Percentiles rank a stretch among this genome's conserved stretches.
These are phyloP conservation scores for Nakazawaea wyomingensis DNA, from an alignment of 805 yeast species.

Conservation along the genomic window DNA sequence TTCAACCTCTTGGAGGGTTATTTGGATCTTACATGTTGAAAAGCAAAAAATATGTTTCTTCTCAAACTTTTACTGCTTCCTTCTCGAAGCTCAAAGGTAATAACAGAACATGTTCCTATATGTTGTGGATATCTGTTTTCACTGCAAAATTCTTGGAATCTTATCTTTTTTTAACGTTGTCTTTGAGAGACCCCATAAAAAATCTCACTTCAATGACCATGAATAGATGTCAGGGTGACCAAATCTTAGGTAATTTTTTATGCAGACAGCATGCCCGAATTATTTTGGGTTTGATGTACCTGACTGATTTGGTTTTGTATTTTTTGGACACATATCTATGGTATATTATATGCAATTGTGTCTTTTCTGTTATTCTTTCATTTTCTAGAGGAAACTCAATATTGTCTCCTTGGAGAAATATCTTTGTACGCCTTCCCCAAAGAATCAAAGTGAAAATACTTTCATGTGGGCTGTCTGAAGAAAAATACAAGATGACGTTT, in stretches of 20 bases:
- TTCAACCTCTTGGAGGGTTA: slow-evolving; percentile 31
- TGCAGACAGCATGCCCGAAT: slow-evolving; percentile 39
- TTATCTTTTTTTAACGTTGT: slow-evolving; percentile 47
- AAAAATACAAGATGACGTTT: slow-evolving; percentile 33
- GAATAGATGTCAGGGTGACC: slow-evolving; percentile 39
- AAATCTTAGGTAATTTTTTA: slow-evolving; percentile 32
- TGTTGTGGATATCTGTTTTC: slow-evolving; percentile 44
- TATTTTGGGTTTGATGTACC: slow-evolving; percentile 33
- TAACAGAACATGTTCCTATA: slow-evolving; percentile 34
- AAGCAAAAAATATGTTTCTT: slow-evolving; percentile 25
- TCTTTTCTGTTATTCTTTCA: slow-evolving; percentile 43
- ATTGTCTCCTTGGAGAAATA: slow-evolving; percentile 55
- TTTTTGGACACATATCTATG: slow-evolving; percentile 53
- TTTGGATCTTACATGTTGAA: slow-evolving; percentile 22
- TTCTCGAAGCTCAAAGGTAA: slow-evolving; percentile 36
- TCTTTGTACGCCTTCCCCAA: slow-evolving; percentile 45
- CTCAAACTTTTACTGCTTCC: slow-evolving; percentile 37
- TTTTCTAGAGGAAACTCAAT: slow-evolving; percentile 49
- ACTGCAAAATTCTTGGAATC: slow-evolving; percentile 47
- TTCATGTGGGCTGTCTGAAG: slow-evolving; percentile 38
- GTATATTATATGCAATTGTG: slow-evolving; percentile 53
- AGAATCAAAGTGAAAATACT: slow-evolving; percentile 45
- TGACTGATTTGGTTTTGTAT: slow-evolving; percentile 44
- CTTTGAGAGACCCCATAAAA: slow-evolving; percentile 46
- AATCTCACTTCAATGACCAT: slow-evolving; percentile 40